Conservation (phyloP, 495 filamentous ascomycete species). For the Clohesyomyces aquaticus region DNA sequence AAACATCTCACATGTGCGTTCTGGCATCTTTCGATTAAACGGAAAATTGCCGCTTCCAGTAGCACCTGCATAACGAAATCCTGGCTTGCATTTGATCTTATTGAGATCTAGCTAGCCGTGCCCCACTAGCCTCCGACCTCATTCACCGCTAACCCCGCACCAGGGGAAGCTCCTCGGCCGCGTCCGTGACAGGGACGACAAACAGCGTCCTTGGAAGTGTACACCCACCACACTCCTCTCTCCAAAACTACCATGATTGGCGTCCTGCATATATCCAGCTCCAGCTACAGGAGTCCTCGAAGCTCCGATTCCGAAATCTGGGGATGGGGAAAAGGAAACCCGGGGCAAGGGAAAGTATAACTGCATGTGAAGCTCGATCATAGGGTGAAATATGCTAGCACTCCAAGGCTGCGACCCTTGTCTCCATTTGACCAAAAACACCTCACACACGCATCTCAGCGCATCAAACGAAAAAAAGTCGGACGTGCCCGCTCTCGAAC, state of each 20-base stretch:
- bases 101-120: background rate
- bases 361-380: background rate
- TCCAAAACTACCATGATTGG: background rate
- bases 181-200: background rate
- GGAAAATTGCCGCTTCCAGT: background rate
- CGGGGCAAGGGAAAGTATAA: conserved; percentile 28
- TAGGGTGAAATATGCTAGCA: background rate
- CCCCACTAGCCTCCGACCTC: conserved; percentile 3
- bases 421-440: background rate
- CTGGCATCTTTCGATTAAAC: background rate
- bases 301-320: background rate
- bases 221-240: background rate
- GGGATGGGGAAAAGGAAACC: conserved; percentile 23
- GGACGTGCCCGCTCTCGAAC: background rate
- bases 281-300: background rate
- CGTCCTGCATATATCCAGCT: background rate
- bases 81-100: background rate
- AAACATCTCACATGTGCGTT: background rate
- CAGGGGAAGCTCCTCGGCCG: background rate
- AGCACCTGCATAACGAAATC: background rate
- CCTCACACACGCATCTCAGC: conserved; percentile 5
- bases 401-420: background rate
- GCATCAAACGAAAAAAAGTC: conserved; percentile 12
- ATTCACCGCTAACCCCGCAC: conserved; percentile 2
- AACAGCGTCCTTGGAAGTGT: background rate